Evolutionary conservation across 305 asterid genomes (phyloP).

Genomic region (Fraxinus dipetala): DNA sequence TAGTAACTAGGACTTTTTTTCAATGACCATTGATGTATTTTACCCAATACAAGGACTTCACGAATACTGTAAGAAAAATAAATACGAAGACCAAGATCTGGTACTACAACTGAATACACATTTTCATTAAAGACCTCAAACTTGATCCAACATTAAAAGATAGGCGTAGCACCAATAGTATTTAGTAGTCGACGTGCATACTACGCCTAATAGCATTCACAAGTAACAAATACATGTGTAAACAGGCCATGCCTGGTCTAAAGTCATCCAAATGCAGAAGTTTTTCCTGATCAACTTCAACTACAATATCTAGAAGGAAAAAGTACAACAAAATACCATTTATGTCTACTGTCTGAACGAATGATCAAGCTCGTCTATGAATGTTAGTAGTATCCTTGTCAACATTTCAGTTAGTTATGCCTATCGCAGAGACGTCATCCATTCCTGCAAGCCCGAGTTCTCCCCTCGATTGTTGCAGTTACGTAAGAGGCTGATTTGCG

Average conservation of each 20-base stretch:
- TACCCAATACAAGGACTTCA: too few relatives aligned
- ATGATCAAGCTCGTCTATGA: constrained; percentile 1
- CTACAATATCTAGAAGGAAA: background rate
- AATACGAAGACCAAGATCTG: background rate
- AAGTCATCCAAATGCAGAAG: background rate
- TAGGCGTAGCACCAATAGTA: background rate
- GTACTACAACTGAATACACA: background rate
- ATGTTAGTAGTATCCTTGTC: background rate
- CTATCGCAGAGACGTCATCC: background rate
- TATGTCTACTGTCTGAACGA: background rate
- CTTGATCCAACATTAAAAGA: background rate
- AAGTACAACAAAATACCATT: background rate
- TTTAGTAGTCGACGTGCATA: background rate
- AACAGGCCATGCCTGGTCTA: background rate
- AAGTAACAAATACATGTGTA: background rate
- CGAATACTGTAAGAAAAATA: background rate
- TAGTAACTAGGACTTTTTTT: too few relatives aligned
- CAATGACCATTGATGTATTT: background rate
- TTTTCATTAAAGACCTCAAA: background rate
- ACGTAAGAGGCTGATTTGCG: background rate
- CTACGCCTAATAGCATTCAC: background rate
- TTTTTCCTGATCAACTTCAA: background rate
- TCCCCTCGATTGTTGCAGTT: constrained; percentile 17
- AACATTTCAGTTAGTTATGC: background rate
- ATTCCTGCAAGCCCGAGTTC: background rate